Base-by-base conservation (phyloP, 805 yeast species). In the Yamadazyma takamatsuzukensis region DNA sequence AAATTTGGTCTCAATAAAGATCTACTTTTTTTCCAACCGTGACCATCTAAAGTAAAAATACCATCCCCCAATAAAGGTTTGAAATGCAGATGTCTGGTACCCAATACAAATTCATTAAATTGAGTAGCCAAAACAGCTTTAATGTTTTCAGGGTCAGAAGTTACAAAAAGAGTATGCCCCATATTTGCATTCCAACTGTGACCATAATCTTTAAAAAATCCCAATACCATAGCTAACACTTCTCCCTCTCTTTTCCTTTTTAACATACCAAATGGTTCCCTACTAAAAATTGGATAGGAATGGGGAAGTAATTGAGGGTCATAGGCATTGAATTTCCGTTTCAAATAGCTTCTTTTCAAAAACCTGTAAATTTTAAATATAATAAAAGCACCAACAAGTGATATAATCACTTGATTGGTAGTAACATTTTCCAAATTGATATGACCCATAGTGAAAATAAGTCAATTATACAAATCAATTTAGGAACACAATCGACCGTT, bases 1-100 rank as follows among this genome's bases (percentile, higher is more conserved):
- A 59, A 60, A 24, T 55, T 56, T 2, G 66, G 66, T 39, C 64
- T 49, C 37, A 60, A 51, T 39, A 60, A 41, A 6, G 64, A 57
- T 30, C 66, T 41, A 14, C 57, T 50, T 18, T 56, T 59, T 39
- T 60, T 59, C 66, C 66, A 59, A 4, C 63, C 61, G 9, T 36
- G 48, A 17, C 60, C 57, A 39, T 60, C 64, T 26, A 58, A 49
- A 17, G 64, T 56, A 43, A 60, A 60, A 13, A 60, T 51, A 3
- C 64, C 64, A 33, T 57, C 62, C 4, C 64, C 66, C 25, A 60
- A 43, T 6, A 59, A 45, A 11, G 61, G 60, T 15, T 41, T 37
- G 33, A 58, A 53, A 23, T 49, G 57, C 3, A 47, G 37, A 34
- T 53, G 59, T 33, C 64, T 51, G 5, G 48, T 31, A 6, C 64